Base-by-base conservation (phyloP, 2,329 filamentous ascomycete species). In the Sphaerulina populicola region DNA sequence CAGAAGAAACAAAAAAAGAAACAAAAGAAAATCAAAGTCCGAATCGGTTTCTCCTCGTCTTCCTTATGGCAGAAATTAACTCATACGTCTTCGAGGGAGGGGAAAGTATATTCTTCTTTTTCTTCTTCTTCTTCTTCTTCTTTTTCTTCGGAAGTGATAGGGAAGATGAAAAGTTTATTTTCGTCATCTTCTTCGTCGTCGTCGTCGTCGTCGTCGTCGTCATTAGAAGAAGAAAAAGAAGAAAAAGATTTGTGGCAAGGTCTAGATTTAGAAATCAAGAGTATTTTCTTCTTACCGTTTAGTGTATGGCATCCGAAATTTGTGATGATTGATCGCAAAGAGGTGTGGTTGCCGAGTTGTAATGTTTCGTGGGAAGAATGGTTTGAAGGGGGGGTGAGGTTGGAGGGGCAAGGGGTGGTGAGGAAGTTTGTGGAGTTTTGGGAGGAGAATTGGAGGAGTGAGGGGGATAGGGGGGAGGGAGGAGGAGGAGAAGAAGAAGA, bases 231-330 rank as follows among this genome's bases (percentile, higher is more conserved):
- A 3, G 18, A 18, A 18, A 18, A 18, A 18, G 18, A 18, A 18
- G 70, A 75, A 3, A 68, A 72, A 6, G 72, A 76, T 31, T 71
- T 80, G 3, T 18, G 18, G 18, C 74, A 70, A 0, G 80, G 80
- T 2, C 76, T 94, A 14, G 78, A 89, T 47, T 63, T 94, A 31
- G 72, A 76, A 0, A 79, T 89, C 50, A 90, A 88, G 71, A 88
- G 82, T 56, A 73, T 91, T 6, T 94, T 94, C 67, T 81, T 91
- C 56, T 72, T 82, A 2, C 88, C 88, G 0, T 82, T 93, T 53
- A 88, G 86, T 61, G 83, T 94, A n/a, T 86, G 93, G 81, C 88
- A 94, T 64, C 84, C 87, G 0, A 94, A 94, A 62, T 91, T 87
- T 59, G 74, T 91, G 35, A 74, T 93, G 11, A 68, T 91, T 1